A percentile compares a stretch with the other conserved stretches of the same genome.
phyloP scores from a whole-genome alignment of 169 alveolate species.

The Plasmodium gonderi region DNA sequence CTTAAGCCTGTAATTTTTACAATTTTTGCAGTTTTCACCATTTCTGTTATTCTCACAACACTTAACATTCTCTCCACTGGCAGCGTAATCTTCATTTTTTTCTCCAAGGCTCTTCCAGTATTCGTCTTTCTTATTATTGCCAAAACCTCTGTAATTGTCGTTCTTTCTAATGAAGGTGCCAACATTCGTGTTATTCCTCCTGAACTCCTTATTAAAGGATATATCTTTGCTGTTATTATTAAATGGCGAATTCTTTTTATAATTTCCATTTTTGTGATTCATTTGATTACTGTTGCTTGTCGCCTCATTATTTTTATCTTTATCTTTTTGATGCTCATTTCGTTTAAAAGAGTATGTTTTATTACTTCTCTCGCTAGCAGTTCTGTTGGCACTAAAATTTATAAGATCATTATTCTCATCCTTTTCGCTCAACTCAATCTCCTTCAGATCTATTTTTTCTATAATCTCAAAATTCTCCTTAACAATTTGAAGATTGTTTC shows the following conservation, averaged over 20 bases:
- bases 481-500: not conserved
- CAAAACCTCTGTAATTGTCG: conserved; percentile 5
- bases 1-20: too few species aligned
- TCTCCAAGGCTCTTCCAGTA: not conserved
- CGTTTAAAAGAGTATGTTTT: not conserved
- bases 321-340: conserved; percentile 31
- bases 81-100: not conserved
- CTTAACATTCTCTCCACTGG: not conserved
- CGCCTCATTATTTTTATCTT: conserved; percentile 3
- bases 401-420: not conserved
- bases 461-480: not conserved
- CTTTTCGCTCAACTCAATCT: not conserved
- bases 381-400: not conserved
- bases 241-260: not conserved
- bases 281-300: not conserved
- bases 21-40: not conserved
- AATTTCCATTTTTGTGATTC: not conserved
- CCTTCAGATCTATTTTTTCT: not conserved
- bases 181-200: not conserved
- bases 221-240: not conserved
- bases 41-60: not conserved
- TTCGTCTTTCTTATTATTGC: conserved; percentile 3
- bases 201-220: not conserved
- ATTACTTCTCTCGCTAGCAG: not conserved
- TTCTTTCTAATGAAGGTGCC: not conserved